Base-by-base conservation (phyloP, 768 basidiomycete species). In the Mycena albidolilacea region DNA sequence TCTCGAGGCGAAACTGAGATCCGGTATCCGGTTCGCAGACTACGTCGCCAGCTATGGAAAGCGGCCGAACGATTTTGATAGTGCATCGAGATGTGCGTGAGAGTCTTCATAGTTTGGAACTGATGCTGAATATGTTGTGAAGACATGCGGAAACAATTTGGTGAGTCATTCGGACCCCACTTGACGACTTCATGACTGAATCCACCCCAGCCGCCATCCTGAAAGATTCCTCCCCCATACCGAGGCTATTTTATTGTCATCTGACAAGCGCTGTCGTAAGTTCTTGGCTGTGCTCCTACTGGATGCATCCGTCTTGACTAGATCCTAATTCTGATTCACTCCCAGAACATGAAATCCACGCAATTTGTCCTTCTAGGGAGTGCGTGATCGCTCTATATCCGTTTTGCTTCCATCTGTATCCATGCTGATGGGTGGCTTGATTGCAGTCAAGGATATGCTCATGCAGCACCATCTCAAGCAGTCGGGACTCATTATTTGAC, bases 111-210 rank as follows among this genome's bases (percentile, higher is more conserved):
- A 30, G 30, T 30, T 30, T 30, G 35, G 35, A 37, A 15, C 35
- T 58, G 57, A 58, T 37, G 57, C 19, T 30, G 30, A 7, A 15
- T 14, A 44, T 2, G 38, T n/a, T n/a, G 0, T 54, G 46, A 72
- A 93, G 93, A 93, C 81, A 85, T 94, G 67, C 87, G 83, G 78
- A 90, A 90, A 81, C 94, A 94, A 78, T 94, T 94, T 78, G 85
- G 87, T 83, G 69, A 72, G 79, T 79, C 11, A 6, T 17, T 3
- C 9, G 6, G 12, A 14, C 30, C 4, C 15, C 5, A 8, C 15
- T n/a, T 59, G 7, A 17, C 17, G 14, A 7, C 7, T n/a, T 23
- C 17, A 2, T 21, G 5, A 1, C 59, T 60, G 44, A 59, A 4
- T 9, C 17, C 21, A 57, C 12, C 15, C 5, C 46, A 89, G 85